phyloP scores from a whole-genome alignment of 225 moss, liverwort and hornwort genomes.

The Polytrichum commune region DNA sequence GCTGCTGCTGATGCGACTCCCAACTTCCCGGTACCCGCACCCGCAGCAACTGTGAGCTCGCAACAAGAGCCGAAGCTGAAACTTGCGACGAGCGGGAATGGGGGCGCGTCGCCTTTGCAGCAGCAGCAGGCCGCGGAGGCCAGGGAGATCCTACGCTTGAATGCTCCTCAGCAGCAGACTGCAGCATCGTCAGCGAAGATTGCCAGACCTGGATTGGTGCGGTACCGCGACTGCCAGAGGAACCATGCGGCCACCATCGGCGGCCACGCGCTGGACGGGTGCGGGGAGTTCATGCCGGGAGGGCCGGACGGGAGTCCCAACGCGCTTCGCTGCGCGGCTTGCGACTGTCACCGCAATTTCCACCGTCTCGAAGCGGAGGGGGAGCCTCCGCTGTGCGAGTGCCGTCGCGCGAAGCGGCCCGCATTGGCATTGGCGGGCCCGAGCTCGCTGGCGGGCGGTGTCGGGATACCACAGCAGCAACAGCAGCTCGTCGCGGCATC shows the following conservation, averaged over 20 bases:
- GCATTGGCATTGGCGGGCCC: slow-evolving; percentile 36
- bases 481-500: slow-evolving; percentile 7
- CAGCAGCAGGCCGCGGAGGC: slow-evolving; percentile 38
- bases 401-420: slow-evolving; percentile 45
- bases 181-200: neutral
- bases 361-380: slow-evolving; percentile 69
- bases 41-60: too few species aligned
- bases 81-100: slow-evolving; percentile 52
- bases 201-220: neutral
- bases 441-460: slow-evolving; percentile 16
- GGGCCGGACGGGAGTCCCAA: slow-evolving; percentile 62
- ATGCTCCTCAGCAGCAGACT: slow-evolving; percentile 15
- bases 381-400: slow-evolving; percentile 50
- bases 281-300: slow-evolving; percentile 70
- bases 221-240: slow-evolving; percentile 66
- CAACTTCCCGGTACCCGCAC: too few species aligned
- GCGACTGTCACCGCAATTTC: slow-evolving; percentile 67
- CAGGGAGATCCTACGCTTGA: slow-evolving; percentile 47
- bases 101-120: slow-evolving; percentile 17
- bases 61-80: slow-evolving; percentile 32
- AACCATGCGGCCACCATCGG: slow-evolving; percentile 78
- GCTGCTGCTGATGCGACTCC: too few species aligned
- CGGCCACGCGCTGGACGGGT: slow-evolving; percentile 71
- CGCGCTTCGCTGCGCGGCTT: slow-evolving; percentile 69
- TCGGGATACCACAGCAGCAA: slow-evolving; percentile 6